Base-by-base conservation (phyloP, 768 basidiomycete genomes). In the Suillus clintonianus region DNA sequence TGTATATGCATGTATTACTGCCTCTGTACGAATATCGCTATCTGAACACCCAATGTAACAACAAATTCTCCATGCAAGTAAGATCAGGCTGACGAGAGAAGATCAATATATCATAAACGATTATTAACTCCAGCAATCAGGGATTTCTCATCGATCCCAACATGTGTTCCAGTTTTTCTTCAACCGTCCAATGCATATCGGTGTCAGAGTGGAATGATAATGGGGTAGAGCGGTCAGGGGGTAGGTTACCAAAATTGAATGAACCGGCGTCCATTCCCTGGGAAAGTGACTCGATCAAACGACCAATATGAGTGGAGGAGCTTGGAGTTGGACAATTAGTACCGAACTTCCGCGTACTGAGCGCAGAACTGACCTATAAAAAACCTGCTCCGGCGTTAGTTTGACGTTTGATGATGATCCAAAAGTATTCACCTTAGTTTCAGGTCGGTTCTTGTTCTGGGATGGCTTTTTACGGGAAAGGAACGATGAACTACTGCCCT, bases 201-300 rank as follows among this genome's bases (percentile, higher is more conserved):
- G 83, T 77, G 48, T 85, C 86, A 36, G 91, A 87, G 65, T 88
- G 79, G 45, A 80, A 58, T 22, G 90, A 90, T 45, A 86, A 87
- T 32, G 89, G 79, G 19, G 83, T 76, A 22, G 91, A 89, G 67
- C 87, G 88, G 59, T 79, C 78, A 76, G 79, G 71, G 41, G 67
- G 62, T 59, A 72, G 67, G 67, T 80, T 75, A 14, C 87, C 84
- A 71, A 94, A 86, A 71, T 94, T 94, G 81, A 94, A 93, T 42
- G 92, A 89, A 53, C 91, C 93, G 47, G 91, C 82, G 67, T 95
- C 93, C 80, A 87, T 86, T 37, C 88, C 89, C 72, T 88, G 88
- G 54, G 92, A 93, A 72, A 95, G 85, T 69, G 79, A 86, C 72
- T 95, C 93, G 62, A 95, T 92, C 64, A 95, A 82, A 68, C 88